phyloP scores from a whole-genome alignment of 306 rosid genomes.

The Leucaena leucocephala region DNA sequence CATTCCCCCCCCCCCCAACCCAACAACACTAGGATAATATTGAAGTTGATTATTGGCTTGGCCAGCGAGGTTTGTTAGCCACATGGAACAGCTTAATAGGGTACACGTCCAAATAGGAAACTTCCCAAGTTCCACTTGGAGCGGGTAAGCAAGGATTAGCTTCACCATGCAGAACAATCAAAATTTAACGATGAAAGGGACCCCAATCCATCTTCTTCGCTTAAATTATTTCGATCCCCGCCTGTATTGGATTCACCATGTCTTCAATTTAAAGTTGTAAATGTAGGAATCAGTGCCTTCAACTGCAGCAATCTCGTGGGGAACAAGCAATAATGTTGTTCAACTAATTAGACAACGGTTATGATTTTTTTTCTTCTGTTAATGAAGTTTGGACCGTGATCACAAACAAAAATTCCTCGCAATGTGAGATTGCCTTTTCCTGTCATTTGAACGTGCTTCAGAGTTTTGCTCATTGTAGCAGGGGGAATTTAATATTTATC shows the following conservation, averaged over 20 bases:
- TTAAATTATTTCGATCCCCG: too few species aligned
- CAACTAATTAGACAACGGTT: not conserved
- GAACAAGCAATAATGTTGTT: constrained; percentile 19
- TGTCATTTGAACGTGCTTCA: not conserved
- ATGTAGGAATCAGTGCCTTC: constrained; percentile 31
- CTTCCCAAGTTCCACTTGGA: not conserved
- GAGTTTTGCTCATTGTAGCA: not conserved
- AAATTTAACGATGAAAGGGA: not conserved
- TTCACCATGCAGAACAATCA: not conserved
- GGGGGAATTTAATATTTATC: not conserved
- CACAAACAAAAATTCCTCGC: not conserved
- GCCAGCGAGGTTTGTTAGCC: not conserved
- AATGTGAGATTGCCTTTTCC: not conserved
- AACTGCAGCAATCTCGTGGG: constrained; percentile 4
- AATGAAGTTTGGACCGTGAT: not conserved
- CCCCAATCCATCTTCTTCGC: not conserved
- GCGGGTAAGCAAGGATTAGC: not conserved
- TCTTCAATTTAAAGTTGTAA: not conserved
- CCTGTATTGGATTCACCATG: too few species aligned
- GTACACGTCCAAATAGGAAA: not conserved
- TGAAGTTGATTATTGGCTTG: constrained; percentile 22
- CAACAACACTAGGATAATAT: not conserved
- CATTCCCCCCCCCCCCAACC: not conserved
- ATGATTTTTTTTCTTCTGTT: not conserved
- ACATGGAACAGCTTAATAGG: not conserved